A percentile compares a stretch with the other conserved stretches of the same genome.
These are phyloP conservation scores for Lagenidium giganteum DNA, from an alignment of 352 stramenopile genomes.

Conservation along the genomic window DNA sequence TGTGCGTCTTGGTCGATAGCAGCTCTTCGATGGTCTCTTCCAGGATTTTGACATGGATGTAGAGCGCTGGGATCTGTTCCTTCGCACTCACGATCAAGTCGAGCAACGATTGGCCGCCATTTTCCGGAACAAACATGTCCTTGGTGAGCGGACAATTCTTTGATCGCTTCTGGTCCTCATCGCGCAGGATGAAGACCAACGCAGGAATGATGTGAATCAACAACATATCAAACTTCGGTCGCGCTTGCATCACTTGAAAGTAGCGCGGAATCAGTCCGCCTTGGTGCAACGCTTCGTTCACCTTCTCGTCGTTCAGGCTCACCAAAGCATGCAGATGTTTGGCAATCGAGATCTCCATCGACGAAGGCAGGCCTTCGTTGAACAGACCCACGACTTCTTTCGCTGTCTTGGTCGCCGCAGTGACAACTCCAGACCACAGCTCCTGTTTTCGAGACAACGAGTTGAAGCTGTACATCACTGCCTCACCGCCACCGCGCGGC, in stretches of 20 bases:
- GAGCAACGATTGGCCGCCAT: conserved; percentile 45
- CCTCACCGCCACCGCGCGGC: conserved; percentile 45
- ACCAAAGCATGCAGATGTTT: conserved; percentile 83
- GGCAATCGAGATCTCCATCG: conserved; percentile 73
- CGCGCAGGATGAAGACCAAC: conserved; percentile 73
- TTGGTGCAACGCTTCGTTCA: conserved; percentile 66
- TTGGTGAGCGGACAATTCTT: conserved; percentile 70
- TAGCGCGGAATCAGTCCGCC: conserved; percentile 62
- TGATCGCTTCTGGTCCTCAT: conserved; percentile 49
- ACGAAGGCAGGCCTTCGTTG: conserved; percentile 64
- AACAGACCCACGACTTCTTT: conserved; percentile 49
- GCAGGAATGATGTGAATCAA: conserved; percentile 81
- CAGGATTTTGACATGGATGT: conserved; percentile 72
- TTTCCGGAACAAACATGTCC: conserved; percentile 62
- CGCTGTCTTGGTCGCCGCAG: conserved; percentile 35
- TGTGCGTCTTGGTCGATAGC: conserved; percentile 47
- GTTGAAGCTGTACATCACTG: conserved; percentile 80
- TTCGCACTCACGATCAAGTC: conserved; percentile 56
- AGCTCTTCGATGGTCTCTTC: conserved; percentile 78
- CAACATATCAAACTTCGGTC: conserved; percentile 80
- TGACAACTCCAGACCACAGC: conserved; percentile 55
- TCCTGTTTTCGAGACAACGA: conserved; percentile 44
- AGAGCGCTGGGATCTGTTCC: conserved; percentile 51
- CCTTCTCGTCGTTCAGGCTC: conserved; percentile 45
- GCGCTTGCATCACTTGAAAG: conserved; percentile 50